Evolutionary conservation across 1,139 yeast genomes (phyloP).

Genomic region (Candida tropicalis): DNA sequence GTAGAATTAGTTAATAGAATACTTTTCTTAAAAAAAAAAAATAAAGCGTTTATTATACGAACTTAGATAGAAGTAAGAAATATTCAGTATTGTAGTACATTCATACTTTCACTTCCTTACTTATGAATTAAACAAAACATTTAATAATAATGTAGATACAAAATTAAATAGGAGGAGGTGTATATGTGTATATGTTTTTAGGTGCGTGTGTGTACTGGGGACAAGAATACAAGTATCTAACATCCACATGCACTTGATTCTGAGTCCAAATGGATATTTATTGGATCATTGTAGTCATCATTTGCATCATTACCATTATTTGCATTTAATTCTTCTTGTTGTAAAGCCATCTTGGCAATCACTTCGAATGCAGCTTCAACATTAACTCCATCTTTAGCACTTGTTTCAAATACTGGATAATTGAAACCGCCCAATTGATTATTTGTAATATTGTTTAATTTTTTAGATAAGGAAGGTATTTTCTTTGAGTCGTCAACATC

Average conservation of each 20-base stretch:
- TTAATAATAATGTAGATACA: background rate
- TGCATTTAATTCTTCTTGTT: slow-evolving; percentile 86
- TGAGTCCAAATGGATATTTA: slow-evolving; percentile 87
- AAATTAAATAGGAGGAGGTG: no score
- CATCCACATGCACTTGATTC: slow-evolving; percentile 81
- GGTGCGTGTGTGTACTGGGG: no score
- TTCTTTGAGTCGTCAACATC: slow-evolving; percentile 93
- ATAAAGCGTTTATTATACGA: slow-evolving; percentile 2
- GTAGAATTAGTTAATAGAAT: slow-evolving; percentile 3
- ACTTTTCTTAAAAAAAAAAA: no score
- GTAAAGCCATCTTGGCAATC: slow-evolving; percentile 91
- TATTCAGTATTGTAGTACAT: background rate
- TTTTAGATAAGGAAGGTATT: slow-evolving; percentile 72
- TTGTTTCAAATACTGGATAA: slow-evolving; percentile 90
- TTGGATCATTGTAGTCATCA: slow-evolving; percentile 90
- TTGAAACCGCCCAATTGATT: slow-evolving; percentile 72
- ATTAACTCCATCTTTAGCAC: slow-evolving; percentile 92
- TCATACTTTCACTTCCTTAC: background rate
- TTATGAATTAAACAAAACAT: background rate
- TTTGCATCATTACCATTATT: slow-evolving; percentile 75
- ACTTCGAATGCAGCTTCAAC: slow-evolving; percentile 96
- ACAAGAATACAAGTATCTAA: no score
- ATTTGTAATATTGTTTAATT: slow-evolving; percentile 83
- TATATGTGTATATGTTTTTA: no score
- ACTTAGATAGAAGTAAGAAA: no score